Percentiles rank a stretch among this genome's conserved stretches.
phyloP scores from a whole-genome alignment of 2,329 filamentous ascomycete genomes.

The Stemphylium lycopersici region DNA sequence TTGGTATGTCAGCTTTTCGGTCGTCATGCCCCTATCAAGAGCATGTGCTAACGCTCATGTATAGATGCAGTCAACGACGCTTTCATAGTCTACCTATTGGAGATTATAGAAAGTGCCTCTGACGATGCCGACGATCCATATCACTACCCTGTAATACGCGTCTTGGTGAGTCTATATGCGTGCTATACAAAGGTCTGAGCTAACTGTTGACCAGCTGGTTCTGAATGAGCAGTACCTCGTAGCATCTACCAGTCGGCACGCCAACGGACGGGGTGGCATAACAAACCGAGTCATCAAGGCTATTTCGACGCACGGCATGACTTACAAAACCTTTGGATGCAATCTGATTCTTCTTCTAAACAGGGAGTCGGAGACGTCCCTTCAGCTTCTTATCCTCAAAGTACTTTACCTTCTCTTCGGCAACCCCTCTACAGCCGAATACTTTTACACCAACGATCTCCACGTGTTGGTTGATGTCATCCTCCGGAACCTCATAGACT shows the following conservation, averaged over 20 bases:
- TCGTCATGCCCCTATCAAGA: neutral
- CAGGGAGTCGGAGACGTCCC: conserved; percentile 87
- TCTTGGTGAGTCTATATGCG: conserved; percentile 69
- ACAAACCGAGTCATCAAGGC: conserved; percentile 96
- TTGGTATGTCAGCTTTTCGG: conserved; percentile 62
- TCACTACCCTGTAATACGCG: conserved; percentile 92
- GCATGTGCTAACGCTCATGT: conserved; percentile 1
- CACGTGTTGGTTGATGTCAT: conserved; percentile 94
- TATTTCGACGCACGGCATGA: conserved; percentile 77
- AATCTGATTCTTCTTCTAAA: conserved; percentile 96
- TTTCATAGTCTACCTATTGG: conserved; percentile 83
- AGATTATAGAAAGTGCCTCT: conserved; percentile 84
- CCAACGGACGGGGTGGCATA: conserved; percentile 58
- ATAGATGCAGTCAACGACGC: conserved; percentile 69
- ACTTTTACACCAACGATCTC: conserved; percentile 98
- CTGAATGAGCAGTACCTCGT: conserved; percentile 99
- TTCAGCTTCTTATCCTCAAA: conserved; percentile 96
- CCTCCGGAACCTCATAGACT: conserved; percentile 92
- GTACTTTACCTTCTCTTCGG: conserved; percentile 95
- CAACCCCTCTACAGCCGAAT: conserved; percentile 88
- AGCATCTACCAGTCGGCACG: conserved; percentile 54
- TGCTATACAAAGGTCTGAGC: neutral
- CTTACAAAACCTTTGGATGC: conserved; percentile 93
- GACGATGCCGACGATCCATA: conserved; percentile 91
- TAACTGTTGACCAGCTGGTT: conserved; percentile 68